Conservation (phyloP, 2,329 filamentous ascomycete genomes). For the Lecanicillium sp. region DNA sequence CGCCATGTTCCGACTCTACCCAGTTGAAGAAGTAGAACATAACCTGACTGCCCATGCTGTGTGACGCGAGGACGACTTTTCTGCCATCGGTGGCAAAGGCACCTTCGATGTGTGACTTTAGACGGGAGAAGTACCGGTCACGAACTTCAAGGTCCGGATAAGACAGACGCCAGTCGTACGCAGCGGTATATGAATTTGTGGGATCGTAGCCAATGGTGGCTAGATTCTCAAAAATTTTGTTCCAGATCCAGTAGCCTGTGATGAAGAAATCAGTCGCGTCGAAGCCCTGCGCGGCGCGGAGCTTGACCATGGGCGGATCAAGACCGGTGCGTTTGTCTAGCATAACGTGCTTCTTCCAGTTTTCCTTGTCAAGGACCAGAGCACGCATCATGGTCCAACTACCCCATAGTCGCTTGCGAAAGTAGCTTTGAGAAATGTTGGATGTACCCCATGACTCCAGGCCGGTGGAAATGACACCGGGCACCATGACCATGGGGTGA, state of each 20-base stretch:
- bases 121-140: conserved; percentile 87
- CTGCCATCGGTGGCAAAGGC: conserved; percentile 65
- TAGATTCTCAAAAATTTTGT: conserved; percentile 94
- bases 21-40: conserved; percentile 76
- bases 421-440: conserved; percentile 79
- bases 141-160: conserved; percentile 84
- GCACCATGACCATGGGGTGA: conserved; percentile 94
- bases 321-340: conserved; percentile 85
- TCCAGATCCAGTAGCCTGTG: conserved; percentile 96
- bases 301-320: conserved; percentile 83
- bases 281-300: conserved; percentile 91
- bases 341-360: conserved; percentile 97
- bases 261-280: conserved; percentile 96
- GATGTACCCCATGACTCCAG: conserved; percentile 95
- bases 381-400: conserved; percentile 99
- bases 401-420: conserved; percentile 90
- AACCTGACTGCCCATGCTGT: conserved; percentile 97
- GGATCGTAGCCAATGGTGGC: conserved; percentile 96
- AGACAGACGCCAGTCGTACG: conserved; percentile 87
- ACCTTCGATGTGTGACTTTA: conserved; percentile 87
- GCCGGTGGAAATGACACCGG: conserved; percentile 94
- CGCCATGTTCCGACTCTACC: conserved; percentile 74
- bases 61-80: conserved; percentile 82
- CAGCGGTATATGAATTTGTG: conserved; percentile 62
- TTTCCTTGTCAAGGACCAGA: conserved; percentile 83